Evolutionary conservation across 257 asterid genomes (phyloP), one percentile per base, ranked within the genome.

Genomic region (Nicotiana otophora): DNA sequence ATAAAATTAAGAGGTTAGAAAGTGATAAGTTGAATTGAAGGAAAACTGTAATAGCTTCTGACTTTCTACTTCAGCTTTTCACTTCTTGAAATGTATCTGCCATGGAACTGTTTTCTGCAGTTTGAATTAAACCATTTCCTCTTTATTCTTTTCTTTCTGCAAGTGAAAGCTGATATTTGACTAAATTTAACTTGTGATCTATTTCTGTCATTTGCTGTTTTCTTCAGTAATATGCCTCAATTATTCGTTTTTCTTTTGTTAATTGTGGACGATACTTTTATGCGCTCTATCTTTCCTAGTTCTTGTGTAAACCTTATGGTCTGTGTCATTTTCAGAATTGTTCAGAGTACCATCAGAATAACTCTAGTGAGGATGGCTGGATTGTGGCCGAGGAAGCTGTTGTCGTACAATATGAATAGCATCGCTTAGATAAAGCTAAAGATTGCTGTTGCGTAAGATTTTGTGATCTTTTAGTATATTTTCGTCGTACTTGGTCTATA

Each of bases 311-410:
- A 84, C 80, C 54, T 4, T 16, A 9, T 20, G 53, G 54, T 75
- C 53, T 63, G 61, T 55, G 48, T 54, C 64, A 77, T 78, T 88
- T 54, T 19, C 67, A 96, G 99, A 94, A 89, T 81, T 96, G 99
- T 82, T 85, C 82, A 20, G 85, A 80, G 1, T 46, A 83, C 79
- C 82, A 11, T 80, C 16, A 78, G 78, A 87, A 85, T 17, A 75
- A 84, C 75, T 82, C 82, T 6, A 84, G 87, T 33, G 54, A 63
- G 26, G 87, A 86, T 61, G 91, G 86, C 23, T 96, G 99, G 99
- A 81, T 83, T 10, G 84, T 93, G 11, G 89, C 95, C 14, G 97
- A 93, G 89, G 99, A 96, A 91, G 88, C 88, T 54, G 87, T 90
- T 31, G 84, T 89, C 72, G 86, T 89, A 76, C 95, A 95, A 83